Conservation (phyloP, 441 rosid species). For the Gossypium armourianum region DNA sequence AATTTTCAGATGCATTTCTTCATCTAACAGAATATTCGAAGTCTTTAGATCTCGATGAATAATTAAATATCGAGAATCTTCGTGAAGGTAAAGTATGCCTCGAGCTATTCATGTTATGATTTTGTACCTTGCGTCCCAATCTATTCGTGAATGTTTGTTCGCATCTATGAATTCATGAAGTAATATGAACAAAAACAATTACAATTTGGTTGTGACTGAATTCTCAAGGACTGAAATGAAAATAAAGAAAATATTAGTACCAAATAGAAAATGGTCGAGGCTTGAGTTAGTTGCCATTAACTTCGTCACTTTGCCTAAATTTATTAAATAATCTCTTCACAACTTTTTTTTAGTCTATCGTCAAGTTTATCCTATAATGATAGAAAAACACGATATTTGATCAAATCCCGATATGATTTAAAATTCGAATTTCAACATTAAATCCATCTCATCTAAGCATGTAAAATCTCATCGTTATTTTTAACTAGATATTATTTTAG, state of each 20-base stretch:
- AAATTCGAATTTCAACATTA: too few species aligned
- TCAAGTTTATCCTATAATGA: too few species aligned
- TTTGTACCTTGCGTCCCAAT: constrained; percentile 8
- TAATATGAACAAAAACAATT: too few species aligned
- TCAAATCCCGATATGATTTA: too few species aligned
- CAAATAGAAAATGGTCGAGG: constrained; percentile 41
- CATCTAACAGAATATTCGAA: constrained; percentile 17
- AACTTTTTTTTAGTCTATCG: constrained; percentile 10
- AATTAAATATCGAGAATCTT: constrained; percentile 15
- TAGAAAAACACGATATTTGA: too few species aligned
- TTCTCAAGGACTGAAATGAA: too few species aligned
- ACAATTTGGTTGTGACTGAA: too few species aligned
- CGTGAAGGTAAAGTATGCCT: constrained; percentile 21
- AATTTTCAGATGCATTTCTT: constrained; percentile 14
- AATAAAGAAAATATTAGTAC: constrained; percentile 6
- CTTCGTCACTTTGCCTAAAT: constrained; percentile 35
- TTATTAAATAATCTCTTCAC: constrained; percentile 36
- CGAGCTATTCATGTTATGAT: background rate
- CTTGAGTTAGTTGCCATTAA: constrained; percentile 25
- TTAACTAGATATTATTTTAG: background rate
- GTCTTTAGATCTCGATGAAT: constrained; percentile 19
- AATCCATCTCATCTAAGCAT: too few species aligned
- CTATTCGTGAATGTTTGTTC: background rate
- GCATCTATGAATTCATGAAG: background rate
- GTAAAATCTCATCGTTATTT: too few species aligned